These are phyloP conservation scores for Rhizopus delemar DNA, from an alignment of 371 early-diverging fungal genomes.

Conservation along the genomic window DNA sequence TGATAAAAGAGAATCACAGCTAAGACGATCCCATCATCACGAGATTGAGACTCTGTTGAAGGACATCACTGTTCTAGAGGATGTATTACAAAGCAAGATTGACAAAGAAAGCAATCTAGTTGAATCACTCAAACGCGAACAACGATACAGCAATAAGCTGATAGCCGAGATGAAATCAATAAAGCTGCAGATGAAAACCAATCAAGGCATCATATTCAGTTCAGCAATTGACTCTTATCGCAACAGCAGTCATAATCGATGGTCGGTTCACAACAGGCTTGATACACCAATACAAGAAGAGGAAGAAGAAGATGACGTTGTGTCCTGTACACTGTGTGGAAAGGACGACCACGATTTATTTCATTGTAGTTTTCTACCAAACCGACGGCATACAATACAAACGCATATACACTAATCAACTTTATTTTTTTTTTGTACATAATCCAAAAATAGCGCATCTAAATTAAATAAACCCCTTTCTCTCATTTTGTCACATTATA, in stretches of 20 bases:
- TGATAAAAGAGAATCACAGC: background rate
- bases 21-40: slow-evolving; percentile 13
- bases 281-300: slow-evolving; percentile 29
- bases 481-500: too few relatives aligned
- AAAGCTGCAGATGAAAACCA: slow-evolving; percentile 14
- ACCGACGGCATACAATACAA: slow-evolving; percentile 2
- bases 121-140: slow-evolving; percentile 4
- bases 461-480: too few relatives aligned
- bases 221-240: background rate
- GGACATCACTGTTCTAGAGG: slow-evolving; percentile 21
- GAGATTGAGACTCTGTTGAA: slow-evolving; percentile 10
- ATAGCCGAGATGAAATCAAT: slow-evolving; percentile 13
- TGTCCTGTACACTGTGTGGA: slow-evolving; percentile 20
- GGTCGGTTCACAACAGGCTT: background rate
- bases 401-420: background rate
- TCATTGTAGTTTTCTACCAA: slow-evolving; percentile 18
- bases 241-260: background rate
- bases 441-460: too few relatives aligned
- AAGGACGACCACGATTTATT: slow-evolving; percentile 22
- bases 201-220: background rate
- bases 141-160: slow-evolving; percentile 11
- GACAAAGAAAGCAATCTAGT: slow-evolving; percentile 12
- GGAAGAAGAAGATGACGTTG: slow-evolving; percentile 9
- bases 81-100: slow-evolving; percentile 19
- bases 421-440: background rate